Evolutionary conservation across 441 rosid genomes (phyloP).

Genomic region (Daphne laureola): DNA sequence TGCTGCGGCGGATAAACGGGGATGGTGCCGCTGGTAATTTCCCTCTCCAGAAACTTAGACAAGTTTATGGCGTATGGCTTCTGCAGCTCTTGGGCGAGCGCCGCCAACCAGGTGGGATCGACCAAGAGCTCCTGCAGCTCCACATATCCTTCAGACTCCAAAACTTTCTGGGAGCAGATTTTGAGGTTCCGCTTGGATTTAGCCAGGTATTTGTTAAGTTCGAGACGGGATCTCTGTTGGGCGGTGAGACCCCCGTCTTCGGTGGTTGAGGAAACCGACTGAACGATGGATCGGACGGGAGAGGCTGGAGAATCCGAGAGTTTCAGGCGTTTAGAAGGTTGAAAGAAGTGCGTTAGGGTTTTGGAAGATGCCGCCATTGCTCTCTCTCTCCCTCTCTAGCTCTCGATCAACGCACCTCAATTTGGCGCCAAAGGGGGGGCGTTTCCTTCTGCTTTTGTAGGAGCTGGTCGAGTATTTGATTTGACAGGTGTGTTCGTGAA

Average conservation of each 20-base stretch:
- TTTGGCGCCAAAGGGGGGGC: conserved; percentile 3
- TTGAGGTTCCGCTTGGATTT: conserved; percentile 64
- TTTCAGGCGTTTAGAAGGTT: conserved; percentile 77
- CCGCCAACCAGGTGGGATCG: conserved; percentile 74
- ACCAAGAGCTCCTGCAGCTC: conserved; percentile 67
- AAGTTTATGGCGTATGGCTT: conserved; percentile 58
- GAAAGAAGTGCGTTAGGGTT: conserved; percentile 58
- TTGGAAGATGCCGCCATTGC: conserved; percentile 47
- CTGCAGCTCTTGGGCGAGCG: conserved; percentile 58
- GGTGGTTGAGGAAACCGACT: conserved; percentile 12
- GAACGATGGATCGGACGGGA: conserved; percentile 5
- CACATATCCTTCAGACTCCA: conserved; percentile 49
- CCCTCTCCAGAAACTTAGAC: conserved; percentile 51
- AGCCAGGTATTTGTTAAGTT: conserved; percentile 56
- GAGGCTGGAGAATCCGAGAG: conserved; percentile 9
- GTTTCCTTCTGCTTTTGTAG: too few relatives aligned
- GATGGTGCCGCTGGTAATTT: conserved; percentile 29
- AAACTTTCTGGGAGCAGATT: conserved; percentile 49
- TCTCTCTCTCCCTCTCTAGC: neutral
- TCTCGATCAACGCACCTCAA: neutral
- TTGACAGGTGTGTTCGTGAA: too few relatives aligned
- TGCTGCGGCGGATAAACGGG: conserved; percentile 72
- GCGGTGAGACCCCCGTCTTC: conserved; percentile 33
- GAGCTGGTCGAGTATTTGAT: too few relatives aligned
- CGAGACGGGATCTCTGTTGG: conserved; percentile 45